Evolutionary conservation across 2,329 filamentous ascomycete species (phyloP), one percentile per base, ranked within the genome.

Genomic region (Ophiostoma quercus): DNA sequence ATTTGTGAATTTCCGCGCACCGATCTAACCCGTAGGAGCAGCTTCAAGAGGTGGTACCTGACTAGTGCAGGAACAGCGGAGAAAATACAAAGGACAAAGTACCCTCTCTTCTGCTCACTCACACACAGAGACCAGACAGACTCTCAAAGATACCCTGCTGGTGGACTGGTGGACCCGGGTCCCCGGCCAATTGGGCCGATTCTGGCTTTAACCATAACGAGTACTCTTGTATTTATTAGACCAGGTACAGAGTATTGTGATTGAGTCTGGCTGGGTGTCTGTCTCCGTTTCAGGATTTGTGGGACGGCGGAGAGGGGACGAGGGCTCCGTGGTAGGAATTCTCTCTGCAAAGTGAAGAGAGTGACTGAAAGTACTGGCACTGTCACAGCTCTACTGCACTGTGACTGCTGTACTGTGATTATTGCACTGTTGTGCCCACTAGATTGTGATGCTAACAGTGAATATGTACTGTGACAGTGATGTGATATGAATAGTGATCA

Each of bases 1-100:
- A 34, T 34, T 34, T 34, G 34, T 34, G 34, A 6, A 8, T 8
- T 41, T 41, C 39, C 43, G 16, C 43, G 16, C 8, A 19, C 43
- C 43, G 19, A n/a, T 57, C 51, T 57, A 57, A 14, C 51, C 51
- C 9, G 4, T 57, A 57, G 9, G n/a, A 57, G 32, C 60, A 34
- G 62, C 19, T 37, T 41, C 43, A 47, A 57, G 51, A 57, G 51
- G 51, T 22, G 22, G 63, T 39, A 63, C 70, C 47, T 71, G 60
- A 62, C 70, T 71, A 71, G 70, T 69, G 70, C 68, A 71, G 70
- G 70, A 71, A 71, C 70, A 54, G 68, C 54, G 68, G 68, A 22
- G 68, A 66, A 67, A 43, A 57, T 51, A 70, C 63, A 29, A 2
- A 29, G 25, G 25, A 29, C 25, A 39, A 14, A 11, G 7, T 32